These are phyloP conservation scores for Hansenula sp. DNA, from an alignment of 1,139 yeast species.

Conservation along the genomic window DNA sequence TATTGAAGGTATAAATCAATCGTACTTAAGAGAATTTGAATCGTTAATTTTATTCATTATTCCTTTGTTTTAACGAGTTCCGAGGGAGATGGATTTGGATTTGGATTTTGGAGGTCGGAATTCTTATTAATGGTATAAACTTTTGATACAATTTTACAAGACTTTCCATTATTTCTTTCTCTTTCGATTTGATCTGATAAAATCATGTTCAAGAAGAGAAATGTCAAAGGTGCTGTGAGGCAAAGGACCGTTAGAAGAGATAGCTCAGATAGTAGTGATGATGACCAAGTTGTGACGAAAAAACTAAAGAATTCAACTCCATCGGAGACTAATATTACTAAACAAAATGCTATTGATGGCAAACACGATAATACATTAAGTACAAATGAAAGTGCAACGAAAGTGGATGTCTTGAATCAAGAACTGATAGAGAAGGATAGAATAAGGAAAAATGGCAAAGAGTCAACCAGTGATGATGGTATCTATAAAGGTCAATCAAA, in stretches of 20 bases:
- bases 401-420: constrained; percentile 29
- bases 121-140: too few species aligned
- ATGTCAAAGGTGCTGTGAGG: constrained; percentile 11
- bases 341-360: not conserved
- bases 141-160: too few species aligned
- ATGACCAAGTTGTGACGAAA: constrained; percentile 6
- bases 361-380: constrained; percentile 8
- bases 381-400: constrained; percentile 30
- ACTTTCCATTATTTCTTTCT: too few species aligned
- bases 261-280: constrained; percentile 5
- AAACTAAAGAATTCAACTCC: constrained; percentile 5
- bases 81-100: too few species aligned
- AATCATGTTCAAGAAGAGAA: constrained; percentile 27
- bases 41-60: too few species aligned
- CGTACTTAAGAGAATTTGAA: too few species aligned
- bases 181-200: too few species aligned
- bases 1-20: too few species aligned
- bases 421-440: constrained; percentile 26
- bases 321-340: constrained; percentile 3
- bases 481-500: constrained; percentile 31
- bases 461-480: constrained; percentile 19
- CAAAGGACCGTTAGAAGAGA: constrained; percentile 4
- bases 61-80: not conserved
- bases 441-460: constrained; percentile 6
- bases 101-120: too few species aligned